Percentiles rank a stretch among this genome's conserved stretches.
These are phyloP conservation scores for Linaria vulgaris DNA, from an alignment of 257 asterid genomes.

Conservation along the genomic window DNA sequence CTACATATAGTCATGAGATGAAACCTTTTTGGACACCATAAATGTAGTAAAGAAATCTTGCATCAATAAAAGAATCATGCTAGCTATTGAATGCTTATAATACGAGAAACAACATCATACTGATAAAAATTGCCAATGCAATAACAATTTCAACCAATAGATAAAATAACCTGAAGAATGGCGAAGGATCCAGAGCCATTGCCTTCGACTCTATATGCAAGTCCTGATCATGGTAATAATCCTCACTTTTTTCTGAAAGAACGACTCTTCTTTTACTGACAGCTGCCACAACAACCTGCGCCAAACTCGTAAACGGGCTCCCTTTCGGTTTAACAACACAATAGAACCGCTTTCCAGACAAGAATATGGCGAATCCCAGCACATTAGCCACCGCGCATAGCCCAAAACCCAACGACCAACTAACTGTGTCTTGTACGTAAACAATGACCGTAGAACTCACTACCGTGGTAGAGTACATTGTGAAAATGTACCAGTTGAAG, in stretches of 20 bases:
- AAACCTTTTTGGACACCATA: too few species aligned
- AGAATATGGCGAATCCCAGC: conserved; percentile 42
- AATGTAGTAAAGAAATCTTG: too few species aligned
- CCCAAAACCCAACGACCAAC: conserved; percentile 60
- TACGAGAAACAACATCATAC: too few species aligned
- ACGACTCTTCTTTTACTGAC: conserved; percentile 39
- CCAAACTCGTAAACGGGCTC: conserved; percentile 60
- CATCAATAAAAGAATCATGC: too few species aligned
- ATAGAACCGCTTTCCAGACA: conserved; percentile 44
- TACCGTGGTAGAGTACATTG: conserved; percentile 50
- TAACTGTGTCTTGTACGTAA: conserved; percentile 49
- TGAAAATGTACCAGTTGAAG: conserved; percentile 65
- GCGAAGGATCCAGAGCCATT: conserved; percentile 24
- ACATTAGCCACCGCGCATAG: conserved; percentile 47
- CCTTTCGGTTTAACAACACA: conserved; percentile 46
- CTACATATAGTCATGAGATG: too few species aligned
- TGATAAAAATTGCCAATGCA: too few species aligned
- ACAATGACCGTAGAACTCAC: conserved; percentile 56
- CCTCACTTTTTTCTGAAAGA: conserved; percentile 37
- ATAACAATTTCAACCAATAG: not conserved
- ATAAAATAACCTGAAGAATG: conserved; percentile 34
- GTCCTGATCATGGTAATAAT: conserved; percentile 42
- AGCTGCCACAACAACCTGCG: conserved; percentile 51
- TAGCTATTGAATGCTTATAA: too few species aligned
- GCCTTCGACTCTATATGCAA: conserved; percentile 19